Percentiles rank a stretch among this genome's conserved stretches.
phyloP scores from a whole-genome alignment of 164 flowering plant genomes.

The Dillenia suffruticosa region DNA sequence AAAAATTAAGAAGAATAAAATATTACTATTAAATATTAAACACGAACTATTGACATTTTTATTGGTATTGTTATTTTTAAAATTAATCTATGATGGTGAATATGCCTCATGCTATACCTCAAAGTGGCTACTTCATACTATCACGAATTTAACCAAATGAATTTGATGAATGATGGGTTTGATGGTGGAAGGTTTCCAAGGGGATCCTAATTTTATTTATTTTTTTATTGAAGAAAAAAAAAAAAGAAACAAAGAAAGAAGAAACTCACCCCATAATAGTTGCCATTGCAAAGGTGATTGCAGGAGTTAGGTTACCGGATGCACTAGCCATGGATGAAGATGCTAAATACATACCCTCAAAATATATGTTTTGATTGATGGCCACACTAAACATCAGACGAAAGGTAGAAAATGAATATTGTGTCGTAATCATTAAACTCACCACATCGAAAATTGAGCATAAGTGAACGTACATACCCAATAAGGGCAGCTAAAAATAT shows the following conservation, averaged over 20 bases:
- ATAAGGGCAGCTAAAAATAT: conserved; percentile 49
- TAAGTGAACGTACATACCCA: conserved; percentile 32
- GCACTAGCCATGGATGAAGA: conserved; percentile 67
- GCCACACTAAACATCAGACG: conserved; percentile 38
- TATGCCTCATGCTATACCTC: too few relatives aligned
- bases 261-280: conserved; percentile 36
- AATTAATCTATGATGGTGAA: too few relatives aligned
- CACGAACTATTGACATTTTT: too few relatives aligned
- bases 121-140: too few relatives aligned
- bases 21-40: too few relatives aligned
- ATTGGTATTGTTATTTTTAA: too few relatives aligned
- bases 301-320: conserved; percentile 59
- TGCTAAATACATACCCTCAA: conserved; percentile 54
- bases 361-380: conserved; percentile 46
- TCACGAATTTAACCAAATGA: too few relatives aligned
- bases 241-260: neutral
- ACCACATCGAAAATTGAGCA: neutral
- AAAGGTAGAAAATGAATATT: neutral
- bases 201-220: too few relatives aligned
- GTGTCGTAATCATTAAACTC: neutral
- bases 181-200: too few relatives aligned
- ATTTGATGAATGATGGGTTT: too few relatives aligned
- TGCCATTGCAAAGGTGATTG: conserved; percentile 57
- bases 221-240: too few relatives aligned
- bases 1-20: too few relatives aligned